Percentiles rank a stretch among this genome's conserved stretches.
Evolutionary conservation across 371 early-diverging fungal species (phyloP).

Genomic region (Saksenaea oblongispora): DNA sequence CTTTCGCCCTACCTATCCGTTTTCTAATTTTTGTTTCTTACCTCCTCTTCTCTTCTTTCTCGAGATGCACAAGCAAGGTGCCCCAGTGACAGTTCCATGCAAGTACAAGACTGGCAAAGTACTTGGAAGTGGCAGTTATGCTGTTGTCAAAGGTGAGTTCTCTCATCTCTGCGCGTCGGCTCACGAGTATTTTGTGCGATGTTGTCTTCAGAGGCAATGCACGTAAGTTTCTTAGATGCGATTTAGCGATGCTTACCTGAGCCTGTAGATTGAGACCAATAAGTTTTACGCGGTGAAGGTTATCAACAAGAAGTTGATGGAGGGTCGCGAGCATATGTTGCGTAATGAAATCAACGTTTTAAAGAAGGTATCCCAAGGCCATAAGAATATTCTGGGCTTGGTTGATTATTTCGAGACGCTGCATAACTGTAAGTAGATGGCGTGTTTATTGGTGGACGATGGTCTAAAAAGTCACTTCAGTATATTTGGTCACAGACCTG

Average conservation of each 20-base stretch:
- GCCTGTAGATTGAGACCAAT: conserved; percentile 73
- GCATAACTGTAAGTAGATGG: conserved; percentile 69
- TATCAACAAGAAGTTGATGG: conserved; percentile 88
- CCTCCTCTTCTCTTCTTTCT: conserved; percentile 2
- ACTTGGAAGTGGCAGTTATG: conserved; percentile 72
- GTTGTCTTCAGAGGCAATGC: conserved; percentile 46
- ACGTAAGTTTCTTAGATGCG: conserved; percentile 26
- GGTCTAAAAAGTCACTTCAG: conserved; percentile 26
- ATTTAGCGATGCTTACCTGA: neutral
- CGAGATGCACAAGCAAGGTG: conserved; percentile 19
- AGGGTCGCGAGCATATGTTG: conserved; percentile 88
- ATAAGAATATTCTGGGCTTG: conserved; percentile 84
- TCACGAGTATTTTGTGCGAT: neutral
- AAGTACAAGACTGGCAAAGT: conserved; percentile 72
- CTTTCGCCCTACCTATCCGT: neutral
- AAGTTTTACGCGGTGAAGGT: conserved; percentile 90
- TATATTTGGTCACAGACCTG: conserved; percentile 90
- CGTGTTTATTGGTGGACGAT: neutral
- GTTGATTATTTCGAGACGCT: conserved; percentile 92
- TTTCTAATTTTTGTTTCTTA: neutral
- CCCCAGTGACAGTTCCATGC: conserved; percentile 59
- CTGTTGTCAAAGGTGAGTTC: conserved; percentile 68
- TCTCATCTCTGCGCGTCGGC: neutral
- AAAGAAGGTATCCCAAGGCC: conserved; percentile 82
- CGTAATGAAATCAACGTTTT: conserved; percentile 88